Evolutionary conservation across 2,329 filamentous ascomycete species (phyloP), one percentile per base, ranked within the genome.

Genomic region (Ramularia endophylla): DNA sequence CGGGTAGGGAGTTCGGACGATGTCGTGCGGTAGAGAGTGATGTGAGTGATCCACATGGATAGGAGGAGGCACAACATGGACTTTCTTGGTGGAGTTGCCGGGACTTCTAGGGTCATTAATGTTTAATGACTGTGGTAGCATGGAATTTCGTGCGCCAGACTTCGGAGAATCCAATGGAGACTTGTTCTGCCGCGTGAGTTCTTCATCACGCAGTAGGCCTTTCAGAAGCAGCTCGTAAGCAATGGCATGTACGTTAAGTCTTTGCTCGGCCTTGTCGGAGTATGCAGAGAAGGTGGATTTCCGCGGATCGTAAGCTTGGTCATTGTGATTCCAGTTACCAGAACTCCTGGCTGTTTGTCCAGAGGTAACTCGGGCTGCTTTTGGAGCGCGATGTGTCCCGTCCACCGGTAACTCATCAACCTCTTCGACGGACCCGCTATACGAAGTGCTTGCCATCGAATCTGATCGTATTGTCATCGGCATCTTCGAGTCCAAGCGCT

Each of bases 1-100:
- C 17, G 61, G 58, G 38, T 62, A 62, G 1, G 61, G 58, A 16
- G 61, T 64, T 5, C 58, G 54, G 11, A 63, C 51, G 2, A 62
- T 44, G 20, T 57, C 41, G 15, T 47, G 46, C 3, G 59, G 58
- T 2, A 60, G 46, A 1, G 51, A 55, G 8, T 40, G 33, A 13
- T 44, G 46, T 2, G 54, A 40, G 2, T 22, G 43, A 1, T 50
- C 46, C 1, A 57, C 58, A 34, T 63, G 54, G 19, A 64, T 63
- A 1, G 59, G 59, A 16, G 59, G 59, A 6, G 60, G 62, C 5
- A 58, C 43, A 11, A 63, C 43, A 9, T 57, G 55, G 4, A 63
- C 59, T 40, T 55, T 59, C 32, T 60, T 59, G 22, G 41, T 27
- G 11, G 16, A 11, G 22, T 27, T 42, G 41, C 40, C 33, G 34